phyloP scores from a whole-genome alignment of 208 protist genomes.

The Leishmania tarentolae region DNA sequence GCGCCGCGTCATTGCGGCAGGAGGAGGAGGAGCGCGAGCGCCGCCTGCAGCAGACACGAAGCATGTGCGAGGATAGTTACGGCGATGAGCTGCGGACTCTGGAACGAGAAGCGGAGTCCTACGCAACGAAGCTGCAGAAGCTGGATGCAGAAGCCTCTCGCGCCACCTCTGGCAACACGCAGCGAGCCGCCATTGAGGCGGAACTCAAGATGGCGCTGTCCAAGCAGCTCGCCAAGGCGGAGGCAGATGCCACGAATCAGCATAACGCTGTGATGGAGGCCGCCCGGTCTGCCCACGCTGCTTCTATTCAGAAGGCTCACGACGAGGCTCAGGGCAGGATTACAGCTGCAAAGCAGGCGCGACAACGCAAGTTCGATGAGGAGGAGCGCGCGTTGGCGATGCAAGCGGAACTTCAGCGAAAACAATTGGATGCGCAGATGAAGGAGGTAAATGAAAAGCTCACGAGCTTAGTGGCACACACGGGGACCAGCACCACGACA shows the following conservation, averaged over 20 bases:
- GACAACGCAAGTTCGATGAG: slow-evolving; percentile 26
- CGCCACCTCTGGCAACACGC: slow-evolving; percentile 29
- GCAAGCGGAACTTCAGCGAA: slow-evolving; percentile 26
- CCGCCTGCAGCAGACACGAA: slow-evolving; percentile 30
- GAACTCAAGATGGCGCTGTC: slow-evolving; percentile 20
- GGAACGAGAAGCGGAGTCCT: slow-evolving; percentile 39
- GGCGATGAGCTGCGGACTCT: slow-evolving; percentile 39
- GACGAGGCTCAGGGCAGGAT: slow-evolving; percentile 20
- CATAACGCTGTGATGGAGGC: slow-evolving; percentile 8
- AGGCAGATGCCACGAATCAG: slow-evolving; percentile 17
- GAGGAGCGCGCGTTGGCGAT: slow-evolving; percentile 27
- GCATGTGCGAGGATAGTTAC: slow-evolving; percentile 44
- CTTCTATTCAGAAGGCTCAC: slow-evolving; percentile 16
- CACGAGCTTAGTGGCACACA: not conserved
- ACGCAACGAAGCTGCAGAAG: slow-evolving; percentile 32
- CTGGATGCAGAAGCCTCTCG: slow-evolving; percentile 36
- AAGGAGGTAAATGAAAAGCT: slow-evolving; percentile 26
- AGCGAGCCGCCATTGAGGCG: slow-evolving; percentile 27
- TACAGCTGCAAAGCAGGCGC: slow-evolving; percentile 12
- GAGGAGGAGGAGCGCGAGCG: slow-evolving; percentile 25
- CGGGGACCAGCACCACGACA: not conserved
- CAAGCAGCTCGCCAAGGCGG: slow-evolving; percentile 12
- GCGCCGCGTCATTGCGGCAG: slow-evolving; percentile 18
- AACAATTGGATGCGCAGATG: slow-evolving; percentile 28
- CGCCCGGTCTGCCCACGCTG: slow-evolving; percentile 10